Evolutionary conservation across 768 basidiomycete species (phyloP), one percentile per base, ranked within the genome.

Genomic region (Calocera viscosa): DNA sequence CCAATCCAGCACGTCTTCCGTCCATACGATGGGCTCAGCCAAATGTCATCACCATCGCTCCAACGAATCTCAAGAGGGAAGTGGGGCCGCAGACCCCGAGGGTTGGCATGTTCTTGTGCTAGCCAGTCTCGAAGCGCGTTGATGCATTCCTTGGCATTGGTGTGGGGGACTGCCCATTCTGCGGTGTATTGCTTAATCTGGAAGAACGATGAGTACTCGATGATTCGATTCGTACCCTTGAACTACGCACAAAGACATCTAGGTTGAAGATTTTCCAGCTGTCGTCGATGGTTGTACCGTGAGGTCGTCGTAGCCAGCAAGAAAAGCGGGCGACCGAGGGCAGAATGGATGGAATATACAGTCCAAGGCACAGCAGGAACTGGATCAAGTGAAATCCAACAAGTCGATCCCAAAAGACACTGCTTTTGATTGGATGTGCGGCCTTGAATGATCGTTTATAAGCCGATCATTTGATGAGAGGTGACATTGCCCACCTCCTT

Each of bases 1-100:
- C 96, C 96, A 68, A 99, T 91, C 90, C 94, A 99, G 71, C 87
- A 90, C 7, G 89, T 94, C 74, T 78, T 80, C 66, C 85, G 82
- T 64, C 87, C 87, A 73, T 84, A 85, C 72, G 88, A 88, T 1
- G 96, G 96, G 74, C 90, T 92, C 38, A 99, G 80, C 91, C 91
- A 97, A 64, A 96, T 90, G 73, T 96, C 91, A 75, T 99, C 96
- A 22, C 81, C 80, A 17, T 86, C 85, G 49, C 91, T 89, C 75
- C 91, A 94, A 10, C 96, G 84, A 65, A 99, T 84, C 78, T 99
- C 96, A 71, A 99, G 81, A 0, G 91, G 90, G 74, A 93, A 95
- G 74, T 98, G 94, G 1, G 90, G 89, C 33, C 90, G 83, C 53
- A 94, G 79, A 12, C 94, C 95, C 49, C 83, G 70, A 0, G 87